Evolutionary conservation across 2,329 filamentous ascomycete genomes (phyloP), one percentile per base, ranked within the genome.

Genomic region (Exserohilum rostratum): DNA sequence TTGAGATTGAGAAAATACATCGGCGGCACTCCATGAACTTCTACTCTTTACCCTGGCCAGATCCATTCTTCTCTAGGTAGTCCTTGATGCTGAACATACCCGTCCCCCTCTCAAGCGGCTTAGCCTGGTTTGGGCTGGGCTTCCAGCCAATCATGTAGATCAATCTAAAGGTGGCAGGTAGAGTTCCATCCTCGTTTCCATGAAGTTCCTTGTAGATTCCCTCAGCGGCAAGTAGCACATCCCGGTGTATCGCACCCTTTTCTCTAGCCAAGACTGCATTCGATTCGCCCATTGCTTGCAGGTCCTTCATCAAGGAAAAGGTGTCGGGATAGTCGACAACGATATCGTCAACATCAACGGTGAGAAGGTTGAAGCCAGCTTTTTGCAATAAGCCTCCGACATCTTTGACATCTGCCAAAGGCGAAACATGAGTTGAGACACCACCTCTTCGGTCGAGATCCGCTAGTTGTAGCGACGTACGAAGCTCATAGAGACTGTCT

Each of bases 61-160:
- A 56, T 43, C 69, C 58, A 71, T 85, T 53, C 47, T 71, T 68
- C 52, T 82, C 86, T 17, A 90, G 73, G 15, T 96, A 81, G 74
- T 98, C 93, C 75, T 95, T 96, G 59, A 99, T 82, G 75, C 90
- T 96, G 37, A 96, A 79, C 71, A 96, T 83, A 9, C 91, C 95
- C 61, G 89, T 96, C 0, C 95, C 95, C 63, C 95, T 85, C 62
- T 88, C 78, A 53, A 98, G 78, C 5, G 95, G 93, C 76, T 93
- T 82, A 2, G 88, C 82, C 77, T 98, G 93, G 48, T 87, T 85
- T 27, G 84, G 83, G 2, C 90, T 88, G 63, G 93, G 90, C 72
- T 93, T 96, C 95, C 95, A 99, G 0, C 95, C 95, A 76, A 99
- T 99, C 93, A 98, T 97, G 76, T 95, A 96, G 58, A 99, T 97